These are phyloP conservation scores for Silene vulgaris DNA, from an alignment of 179 eudicot species.

Conservation along the genomic window DNA sequence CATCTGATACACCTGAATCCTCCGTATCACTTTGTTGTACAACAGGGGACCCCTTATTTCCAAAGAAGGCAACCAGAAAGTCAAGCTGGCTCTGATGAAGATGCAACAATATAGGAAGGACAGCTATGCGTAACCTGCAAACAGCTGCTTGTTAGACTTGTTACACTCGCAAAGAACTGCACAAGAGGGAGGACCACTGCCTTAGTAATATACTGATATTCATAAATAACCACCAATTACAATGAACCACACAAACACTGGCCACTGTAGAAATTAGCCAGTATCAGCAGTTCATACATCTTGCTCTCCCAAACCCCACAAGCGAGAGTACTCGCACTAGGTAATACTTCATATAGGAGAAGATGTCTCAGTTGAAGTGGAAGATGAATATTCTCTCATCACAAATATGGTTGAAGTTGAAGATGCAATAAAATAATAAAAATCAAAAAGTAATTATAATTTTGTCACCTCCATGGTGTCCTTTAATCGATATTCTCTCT, in stretches of 20 bases:
- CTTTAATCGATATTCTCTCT: neutral
- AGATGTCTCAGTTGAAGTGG: slow-evolving; percentile 9
- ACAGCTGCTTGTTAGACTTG: slow-evolving; percentile 16
- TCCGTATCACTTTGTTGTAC: slow-evolving; percentile 32
- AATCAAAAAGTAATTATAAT: slow-evolving; percentile 2
- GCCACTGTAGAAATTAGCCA: neutral
- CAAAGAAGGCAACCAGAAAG: slow-evolving; percentile 77
- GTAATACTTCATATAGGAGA: neutral
- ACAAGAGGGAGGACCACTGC: neutral
- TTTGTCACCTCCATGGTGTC: neutral
- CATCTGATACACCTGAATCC: slow-evolving; percentile 36
- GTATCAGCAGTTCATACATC: slow-evolving; percentile 6
- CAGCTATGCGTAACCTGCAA: slow-evolving; percentile 64
- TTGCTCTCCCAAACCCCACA: slow-evolving; percentile 2
- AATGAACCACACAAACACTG: neutral
- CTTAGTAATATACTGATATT: neutral
- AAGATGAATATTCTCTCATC: neutral
- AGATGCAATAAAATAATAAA: slow-evolving; percentile 1
- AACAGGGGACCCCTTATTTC: slow-evolving; percentile 36
- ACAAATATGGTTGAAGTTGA: neutral
- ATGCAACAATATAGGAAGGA: slow-evolving; percentile 81
- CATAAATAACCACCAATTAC: neutral
- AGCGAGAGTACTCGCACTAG: slow-evolving; percentile 2
- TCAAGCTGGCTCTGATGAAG: slow-evolving; percentile 96
- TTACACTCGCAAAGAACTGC: slow-evolving; percentile 1